Evolutionary conservation across 2,329 filamentous ascomycete genomes (phyloP).

Genomic region (Phyllosticta capitalensis): DNA sequence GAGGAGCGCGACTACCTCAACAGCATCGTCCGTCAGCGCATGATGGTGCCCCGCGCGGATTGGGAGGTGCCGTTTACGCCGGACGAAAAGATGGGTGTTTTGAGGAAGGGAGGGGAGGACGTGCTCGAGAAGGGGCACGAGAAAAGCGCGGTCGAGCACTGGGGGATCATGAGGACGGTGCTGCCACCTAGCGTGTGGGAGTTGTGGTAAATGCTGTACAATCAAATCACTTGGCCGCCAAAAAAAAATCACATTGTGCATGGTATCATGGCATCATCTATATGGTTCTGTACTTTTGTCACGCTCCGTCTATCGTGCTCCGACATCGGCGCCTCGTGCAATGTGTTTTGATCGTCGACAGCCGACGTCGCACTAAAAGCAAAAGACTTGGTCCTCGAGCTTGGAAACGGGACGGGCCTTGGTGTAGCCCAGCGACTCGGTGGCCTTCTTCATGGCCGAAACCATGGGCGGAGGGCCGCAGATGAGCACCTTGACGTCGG

Average conservation of each 20-base stretch:
- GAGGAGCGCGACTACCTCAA: constrained; percentile 57
- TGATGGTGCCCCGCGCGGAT: constrained; percentile 64
- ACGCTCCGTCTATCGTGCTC: no score
- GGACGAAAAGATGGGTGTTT: constrained; percentile 40
- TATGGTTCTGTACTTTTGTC: no score
- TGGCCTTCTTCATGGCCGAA: constrained; percentile 91
- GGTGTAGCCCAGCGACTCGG: constrained; percentile 77
- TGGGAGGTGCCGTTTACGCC: constrained; percentile 40
- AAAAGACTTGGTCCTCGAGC: constrained; percentile 95
- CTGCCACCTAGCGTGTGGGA: constrained; percentile 75
- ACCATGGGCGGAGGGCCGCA: constrained; percentile 97
- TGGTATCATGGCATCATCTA: no score
- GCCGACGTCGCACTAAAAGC: no score
- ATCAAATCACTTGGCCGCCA: neutral
- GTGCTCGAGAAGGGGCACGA: constrained; percentile 63
- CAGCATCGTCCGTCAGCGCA: constrained; percentile 59
- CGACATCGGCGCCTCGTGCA: no score
- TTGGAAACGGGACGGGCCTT: constrained; percentile 95
- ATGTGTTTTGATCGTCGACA: no score
- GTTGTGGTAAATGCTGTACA: constrained; percentile 54
- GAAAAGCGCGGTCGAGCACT: constrained; percentile 72
- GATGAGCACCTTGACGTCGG: constrained; percentile 85
- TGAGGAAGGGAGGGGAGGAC: constrained; percentile 55
- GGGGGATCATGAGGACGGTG: constrained; percentile 82
- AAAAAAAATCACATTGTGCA: no score